These are phyloP conservation scores for Phytopythium chamaehyphon DNA, from an alignment of 352 stramenopile genomes.

Conservation along the genomic window DNA sequence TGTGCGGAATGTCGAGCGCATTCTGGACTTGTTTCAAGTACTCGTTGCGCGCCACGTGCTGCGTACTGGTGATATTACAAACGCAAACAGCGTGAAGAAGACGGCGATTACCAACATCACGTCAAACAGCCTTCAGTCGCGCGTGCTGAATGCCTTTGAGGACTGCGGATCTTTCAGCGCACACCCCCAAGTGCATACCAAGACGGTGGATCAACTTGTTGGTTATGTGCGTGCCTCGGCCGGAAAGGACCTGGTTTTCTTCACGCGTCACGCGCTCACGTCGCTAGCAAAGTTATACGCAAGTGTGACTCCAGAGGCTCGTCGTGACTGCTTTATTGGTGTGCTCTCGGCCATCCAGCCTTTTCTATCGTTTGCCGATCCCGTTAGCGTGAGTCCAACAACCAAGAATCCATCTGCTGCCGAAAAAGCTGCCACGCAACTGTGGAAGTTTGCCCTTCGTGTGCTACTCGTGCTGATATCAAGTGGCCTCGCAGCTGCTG, in stretches of 20 bases:
- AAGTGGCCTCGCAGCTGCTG: slow-evolving; percentile 54
- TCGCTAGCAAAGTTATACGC: slow-evolving; percentile 76
- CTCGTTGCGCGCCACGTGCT: slow-evolving; percentile 72
- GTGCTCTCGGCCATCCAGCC: slow-evolving; percentile 68
- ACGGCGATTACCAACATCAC: slow-evolving; percentile 57
- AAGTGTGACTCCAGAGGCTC: slow-evolving; percentile 47
- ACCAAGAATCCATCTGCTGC: slow-evolving; percentile 37
- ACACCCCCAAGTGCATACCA: slow-evolving; percentile 60
- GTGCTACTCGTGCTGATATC: slow-evolving; percentile 73
- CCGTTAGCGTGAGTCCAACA: slow-evolving; percentile 7
- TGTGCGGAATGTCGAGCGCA: slow-evolving; percentile 47
- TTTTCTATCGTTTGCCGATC: slow-evolving; percentile 44
- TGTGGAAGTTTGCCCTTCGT: slow-evolving; percentile 76
- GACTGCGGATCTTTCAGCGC: slow-evolving; percentile 67
- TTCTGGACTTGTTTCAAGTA: slow-evolving; percentile 61
- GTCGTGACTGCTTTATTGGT: slow-evolving; percentile 46
- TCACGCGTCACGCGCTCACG: slow-evolving; percentile 71
- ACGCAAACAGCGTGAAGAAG: slow-evolving; percentile 19
- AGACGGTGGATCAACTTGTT: slow-evolving; percentile 66
- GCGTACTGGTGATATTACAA: slow-evolving; percentile 9
- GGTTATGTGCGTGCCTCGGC: slow-evolving; percentile 48
- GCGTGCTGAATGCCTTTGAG: slow-evolving; percentile 82
- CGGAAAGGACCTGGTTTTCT: slow-evolving; percentile 57
- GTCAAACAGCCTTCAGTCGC: slow-evolving; percentile 78
- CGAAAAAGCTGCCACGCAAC: slow-evolving; percentile 61